These are phyloP conservation scores for Termitomyces sp. DNA, from an alignment of 768 basidiomycete species.

Conservation along the genomic window DNA sequence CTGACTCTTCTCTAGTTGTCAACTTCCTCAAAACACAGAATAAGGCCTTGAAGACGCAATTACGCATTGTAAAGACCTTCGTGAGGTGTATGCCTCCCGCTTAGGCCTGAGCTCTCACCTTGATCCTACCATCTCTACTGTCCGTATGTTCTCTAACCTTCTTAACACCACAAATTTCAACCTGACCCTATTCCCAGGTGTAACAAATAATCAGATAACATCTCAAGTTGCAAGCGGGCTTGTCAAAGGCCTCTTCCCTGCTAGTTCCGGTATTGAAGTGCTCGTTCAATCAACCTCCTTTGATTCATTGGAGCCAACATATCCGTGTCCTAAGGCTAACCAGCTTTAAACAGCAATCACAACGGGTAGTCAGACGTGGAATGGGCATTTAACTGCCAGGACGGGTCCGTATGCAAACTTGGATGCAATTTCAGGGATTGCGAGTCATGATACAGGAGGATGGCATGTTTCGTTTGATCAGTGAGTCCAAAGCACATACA, in stretches of 20 bases:
- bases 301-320: constrained; percentile 45
- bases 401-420: constrained; percentile 34
- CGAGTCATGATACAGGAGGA: constrained; percentile 31
- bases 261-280: constrained; percentile 25
- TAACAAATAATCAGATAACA: constrained; percentile 49
- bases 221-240: constrained; percentile 48
- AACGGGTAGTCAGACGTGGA: constrained; percentile 33
- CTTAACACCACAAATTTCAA: not conserved
- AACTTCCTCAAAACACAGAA: constrained; percentile 44
- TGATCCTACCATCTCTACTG: constrained; percentile 26
- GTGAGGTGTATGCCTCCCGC: constrained; percentile 36
- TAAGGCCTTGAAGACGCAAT: constrained; percentile 40
- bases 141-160: constrained; percentile 26
- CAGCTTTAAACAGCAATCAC: constrained; percentile 29
- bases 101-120: constrained; percentile 29
- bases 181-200: constrained; percentile 23
- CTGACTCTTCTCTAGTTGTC: constrained; percentile 28
- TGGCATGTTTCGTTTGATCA: constrained; percentile 51
- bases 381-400: constrained; percentile 31
- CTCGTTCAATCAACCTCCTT: constrained; percentile 34
- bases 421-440: constrained; percentile 39
- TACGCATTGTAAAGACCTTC: constrained; percentile 43
- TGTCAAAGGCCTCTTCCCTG: constrained; percentile 40
- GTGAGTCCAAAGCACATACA: constrained; percentile 22
- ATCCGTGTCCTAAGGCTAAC: constrained; percentile 35